Conservation (phyloP, 768 basidiomycete genomes). For the Psilocybe cubensis region DNA sequence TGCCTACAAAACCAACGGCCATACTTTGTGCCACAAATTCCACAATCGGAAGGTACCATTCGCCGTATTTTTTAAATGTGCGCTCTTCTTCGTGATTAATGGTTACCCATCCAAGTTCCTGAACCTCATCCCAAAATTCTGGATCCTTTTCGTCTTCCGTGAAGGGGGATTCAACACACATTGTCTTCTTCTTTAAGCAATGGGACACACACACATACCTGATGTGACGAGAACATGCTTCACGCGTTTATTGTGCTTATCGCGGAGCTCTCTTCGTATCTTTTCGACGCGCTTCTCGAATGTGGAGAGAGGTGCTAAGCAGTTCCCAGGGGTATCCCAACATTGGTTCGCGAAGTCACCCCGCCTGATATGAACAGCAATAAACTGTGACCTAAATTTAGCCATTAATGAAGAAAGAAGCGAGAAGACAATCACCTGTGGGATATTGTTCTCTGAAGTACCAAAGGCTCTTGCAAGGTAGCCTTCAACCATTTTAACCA, state of each 20-base stretch:
- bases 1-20: slow-evolving; percentile 64
- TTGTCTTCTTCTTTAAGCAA: background rate
- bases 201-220: slow-evolving; percentile 26
- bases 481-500: slow-evolving; percentile 31
- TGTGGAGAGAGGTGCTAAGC: slow-evolving; percentile 42
- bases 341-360: slow-evolving; percentile 45
- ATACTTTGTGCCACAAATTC: slow-evolving; percentile 61
- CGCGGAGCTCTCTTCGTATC: slow-evolving; percentile 36
- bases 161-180: no score
- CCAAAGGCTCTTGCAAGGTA: slow-evolving; percentile 26
- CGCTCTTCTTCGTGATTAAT: slow-evolving; percentile 40
- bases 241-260: slow-evolving; percentile 32
- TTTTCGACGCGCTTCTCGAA: slow-evolving; percentile 40
- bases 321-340: slow-evolving; percentile 33
- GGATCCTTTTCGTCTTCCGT: slow-evolving; percentile 51
- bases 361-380: slow-evolving; percentile 50
- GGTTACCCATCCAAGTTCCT: slow-evolving; percentile 44
- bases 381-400: slow-evolving; percentile 30
- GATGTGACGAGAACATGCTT: slow-evolving; percentile 50
- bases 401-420: background rate
- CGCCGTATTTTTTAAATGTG: slow-evolving; percentile 39
- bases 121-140: slow-evolving; percentile 44
- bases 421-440: slow-evolving; percentile 1
- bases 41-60: slow-evolving; percentile 54
- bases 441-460: slow-evolving; percentile 1